Evolutionary conservation across 2,329 filamentous ascomycete genomes (phyloP).

Genomic region (Emydomyces testavorans): DNA sequence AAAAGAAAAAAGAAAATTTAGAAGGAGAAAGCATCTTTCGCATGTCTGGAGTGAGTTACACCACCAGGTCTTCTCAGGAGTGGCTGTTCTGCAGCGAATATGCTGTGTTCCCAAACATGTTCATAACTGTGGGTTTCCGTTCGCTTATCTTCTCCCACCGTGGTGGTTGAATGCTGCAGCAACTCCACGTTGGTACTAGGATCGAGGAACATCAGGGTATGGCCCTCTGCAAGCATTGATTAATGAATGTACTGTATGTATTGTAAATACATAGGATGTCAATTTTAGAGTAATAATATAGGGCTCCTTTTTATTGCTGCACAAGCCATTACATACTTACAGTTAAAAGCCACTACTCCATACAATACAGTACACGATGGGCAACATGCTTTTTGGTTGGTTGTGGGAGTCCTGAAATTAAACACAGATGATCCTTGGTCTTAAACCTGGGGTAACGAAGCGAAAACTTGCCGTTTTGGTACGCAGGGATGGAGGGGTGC

Average conservation of each 20-base stretch:
- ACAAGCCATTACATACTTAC: too few species aligned
- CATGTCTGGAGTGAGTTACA: not conserved
- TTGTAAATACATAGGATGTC: too few species aligned
- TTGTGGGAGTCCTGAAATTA: too few species aligned
- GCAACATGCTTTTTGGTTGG: too few species aligned
- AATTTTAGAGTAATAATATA: too few species aligned
- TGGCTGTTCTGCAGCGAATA: conserved; percentile 1
- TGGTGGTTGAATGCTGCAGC: conserved; percentile 10
- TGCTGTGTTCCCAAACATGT: not conserved
- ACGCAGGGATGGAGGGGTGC: not conserved
- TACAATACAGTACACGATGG: too few species aligned
- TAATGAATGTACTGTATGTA: too few species aligned
- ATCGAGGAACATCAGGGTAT: not conserved
- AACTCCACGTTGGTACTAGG: conserved; percentile 9
- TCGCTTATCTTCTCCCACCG: conserved; percentile 11
- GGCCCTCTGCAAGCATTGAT: not conserved
- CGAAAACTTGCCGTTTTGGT: not conserved
- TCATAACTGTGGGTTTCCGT: not conserved
- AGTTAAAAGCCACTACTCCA: too few species aligned
- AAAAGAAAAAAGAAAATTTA: too few species aligned
- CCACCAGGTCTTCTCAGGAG: not conserved
- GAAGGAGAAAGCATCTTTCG: not conserved
- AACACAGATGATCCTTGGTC: not conserved
- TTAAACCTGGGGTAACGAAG: not conserved
- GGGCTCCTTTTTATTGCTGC: too few species aligned